These are phyloP conservation scores for Fusarium palustre DNA, from an alignment of 2,329 filamentous ascomycete species.

Conservation along the genomic window DNA sequence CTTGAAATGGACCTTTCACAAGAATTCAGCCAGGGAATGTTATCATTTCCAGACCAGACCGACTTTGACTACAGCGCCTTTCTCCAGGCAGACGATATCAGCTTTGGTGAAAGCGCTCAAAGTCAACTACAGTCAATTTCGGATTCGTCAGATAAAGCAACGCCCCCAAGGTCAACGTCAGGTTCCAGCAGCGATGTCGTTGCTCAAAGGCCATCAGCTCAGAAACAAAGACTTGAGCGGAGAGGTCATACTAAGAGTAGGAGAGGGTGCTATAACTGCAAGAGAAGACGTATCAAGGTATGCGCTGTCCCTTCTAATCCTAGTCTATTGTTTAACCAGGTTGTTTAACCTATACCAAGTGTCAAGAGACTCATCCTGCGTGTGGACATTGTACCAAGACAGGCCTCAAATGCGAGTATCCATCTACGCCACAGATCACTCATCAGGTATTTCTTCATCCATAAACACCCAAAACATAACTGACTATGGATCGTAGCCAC, in stretches of 20 bases:
- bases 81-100: conserved; percentile 48
- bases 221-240: conserved; percentile 60
- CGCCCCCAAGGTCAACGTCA: conserved; percentile 49
- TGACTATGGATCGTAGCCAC: conserved; percentile 55
- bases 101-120: conserved; percentile 37
- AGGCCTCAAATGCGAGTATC: conserved; percentile 72
- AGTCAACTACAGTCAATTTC: conserved; percentile 39
- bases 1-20: conserved; percentile 49
- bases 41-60: conserved; percentile 47
- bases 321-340: not conserved
- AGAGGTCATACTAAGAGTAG: conserved; percentile 75
- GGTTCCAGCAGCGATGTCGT: conserved; percentile 36
- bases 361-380: conserved; percentile 72
- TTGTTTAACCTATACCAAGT: conserved; percentile 56
- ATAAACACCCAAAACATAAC: not conserved
- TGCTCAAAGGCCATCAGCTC: conserved; percentile 19
- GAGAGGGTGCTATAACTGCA: conserved; percentile 75
- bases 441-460: conserved; percentile 58
- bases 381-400: conserved; percentile 74
- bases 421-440: conserved; percentile 60
- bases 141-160: conserved; percentile 49
- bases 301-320: not conserved
- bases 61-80: conserved; percentile 57
- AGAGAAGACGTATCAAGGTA: conserved; percentile 73
- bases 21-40: conserved; percentile 44